Base-by-base conservation (phyloP, 2,329 filamentous ascomycete species). In the Venturia effusa region DNA sequence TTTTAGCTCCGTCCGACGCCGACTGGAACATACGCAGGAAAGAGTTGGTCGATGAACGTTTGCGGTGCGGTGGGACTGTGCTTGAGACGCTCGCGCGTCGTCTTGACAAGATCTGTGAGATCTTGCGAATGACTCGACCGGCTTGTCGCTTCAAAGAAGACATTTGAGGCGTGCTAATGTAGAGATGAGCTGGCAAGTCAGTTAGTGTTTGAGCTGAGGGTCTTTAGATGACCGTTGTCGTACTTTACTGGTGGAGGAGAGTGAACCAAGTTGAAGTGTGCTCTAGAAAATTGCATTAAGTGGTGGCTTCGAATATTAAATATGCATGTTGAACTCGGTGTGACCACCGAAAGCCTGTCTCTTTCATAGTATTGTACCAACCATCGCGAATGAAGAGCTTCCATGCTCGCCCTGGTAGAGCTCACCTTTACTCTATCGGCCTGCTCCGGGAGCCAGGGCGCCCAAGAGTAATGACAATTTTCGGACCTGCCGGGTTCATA, bases 1-100 rank as follows among this genome's bases (percentile, higher is more conserved):
- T n/a, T 3, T 13, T 34, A 2, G 15, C 51, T 57, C 34, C 27
- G 13, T 70, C 19, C 68, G 51, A 34, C 5, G 27, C 11, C 1
- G 4, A 32, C n/a, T 22, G 51, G 17, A 57, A 57, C 7, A 57
- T 32, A 17, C 51, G 51, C 17, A 57, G 13, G 30, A 57, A 57
- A 15, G 51, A 57, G 24, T 57, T 57, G 15, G 51, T 34, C 15
- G 51, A 57, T 2, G 51, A 57, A 57, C 30, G 51, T 30, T 57
- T 57, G 15, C 51, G 51, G 27, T 34, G 51, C 10, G 51, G 19
- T 34, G 15, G 15, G 19, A 57, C 19, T 17, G 27, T 57, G 51
- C 51, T 57, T 34, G 51, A 51, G n/a, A 51, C 19, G 30, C 27
- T 57, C 5, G 22, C 3, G 34, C 51, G 51, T 57, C 51, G 27